Evolutionary conservation across 495 filamentous ascomycete species (phyloP).

Genomic region (Echria macrotheca): DNA sequence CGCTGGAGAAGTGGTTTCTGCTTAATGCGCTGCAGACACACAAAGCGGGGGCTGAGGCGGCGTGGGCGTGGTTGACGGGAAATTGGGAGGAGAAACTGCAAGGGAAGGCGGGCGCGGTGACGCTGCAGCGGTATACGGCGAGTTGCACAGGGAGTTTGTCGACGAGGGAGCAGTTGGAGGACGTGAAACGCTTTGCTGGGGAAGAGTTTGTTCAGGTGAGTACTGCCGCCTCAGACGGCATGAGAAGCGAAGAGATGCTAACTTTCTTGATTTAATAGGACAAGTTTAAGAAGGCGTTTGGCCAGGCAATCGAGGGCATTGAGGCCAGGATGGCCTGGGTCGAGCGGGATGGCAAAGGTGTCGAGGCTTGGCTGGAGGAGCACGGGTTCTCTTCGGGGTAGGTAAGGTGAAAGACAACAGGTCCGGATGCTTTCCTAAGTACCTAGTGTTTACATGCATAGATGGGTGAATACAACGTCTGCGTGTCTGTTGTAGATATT

Average conservation of each 20-base stretch:
- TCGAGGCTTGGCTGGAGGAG: not conserved
- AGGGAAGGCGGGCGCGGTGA: not conserved
- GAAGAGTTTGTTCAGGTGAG: not conserved
- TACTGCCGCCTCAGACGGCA: not conserved
- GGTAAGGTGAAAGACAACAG: too few species aligned
- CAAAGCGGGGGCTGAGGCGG: not conserved
- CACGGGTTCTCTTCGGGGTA: too few species aligned
- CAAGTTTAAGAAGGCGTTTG: not conserved
- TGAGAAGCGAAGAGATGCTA: not conserved
- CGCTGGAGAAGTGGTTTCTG: not conserved
- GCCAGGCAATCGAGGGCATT: not conserved
- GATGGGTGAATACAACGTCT: too few species aligned
- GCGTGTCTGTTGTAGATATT: too few species aligned
- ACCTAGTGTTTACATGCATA: too few species aligned
- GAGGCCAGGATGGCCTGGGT: not conserved
- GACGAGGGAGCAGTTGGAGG: not conserved
- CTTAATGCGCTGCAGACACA: not conserved
- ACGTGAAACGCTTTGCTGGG: not conserved
- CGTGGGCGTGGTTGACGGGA: not conserved
- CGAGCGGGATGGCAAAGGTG: not conserved
- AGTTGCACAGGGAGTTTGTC: not conserved
- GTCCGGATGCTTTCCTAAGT: too few species aligned
- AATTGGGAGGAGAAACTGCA: not conserved
- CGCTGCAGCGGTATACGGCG: not conserved
- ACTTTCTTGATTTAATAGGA: not conserved